Percentiles rank a stretch among this genome's conserved stretches.
Conservation (phyloP, 108 stramenopile species). For the Cyclotella sp. region DNA sequence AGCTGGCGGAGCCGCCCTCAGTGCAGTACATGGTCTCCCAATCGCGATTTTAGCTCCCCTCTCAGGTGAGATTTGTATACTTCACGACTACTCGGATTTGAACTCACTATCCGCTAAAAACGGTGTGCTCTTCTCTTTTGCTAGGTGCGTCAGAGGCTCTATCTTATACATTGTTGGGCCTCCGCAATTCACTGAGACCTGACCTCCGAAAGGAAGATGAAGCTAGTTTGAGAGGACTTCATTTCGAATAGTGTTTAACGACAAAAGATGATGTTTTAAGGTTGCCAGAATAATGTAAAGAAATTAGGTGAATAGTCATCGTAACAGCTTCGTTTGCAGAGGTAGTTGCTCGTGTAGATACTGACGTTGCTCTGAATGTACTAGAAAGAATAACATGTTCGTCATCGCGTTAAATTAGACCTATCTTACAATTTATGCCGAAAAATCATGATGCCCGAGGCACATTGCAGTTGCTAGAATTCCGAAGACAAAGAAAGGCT, state of each 20-base stretch:
- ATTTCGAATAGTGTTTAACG: background rate
- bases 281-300: background rate
- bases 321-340: too few relatives aligned
- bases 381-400: background rate
- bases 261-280: background rate
- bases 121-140: background rate
- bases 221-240: slow-evolving; percentile 29
- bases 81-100: background rate
- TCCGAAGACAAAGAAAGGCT: slow-evolving; percentile 96
- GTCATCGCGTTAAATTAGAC: background rate
- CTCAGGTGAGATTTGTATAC: slow-evolving; percentile 46
- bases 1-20: slow-evolving; percentile 65
- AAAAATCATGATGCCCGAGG: slow-evolving; percentile 91
- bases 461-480: slow-evolving; percentile 92
- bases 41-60: slow-evolving; percentile 76
- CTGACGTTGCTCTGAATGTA: background rate
- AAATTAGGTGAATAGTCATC: too few relatives aligned
- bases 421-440: slow-evolving; percentile 15
- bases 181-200: slow-evolving; percentile 82
- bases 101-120: background rate
- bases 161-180: slow-evolving; percentile 79
- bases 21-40: slow-evolving; percentile 77
- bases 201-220: slow-evolving; percentile 86
- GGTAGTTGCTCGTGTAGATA: too few relatives aligned
- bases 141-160: slow-evolving; percentile 70